Conservation (phyloP, 768 basidiomycete species). For the Auricularia sp. region DNA sequence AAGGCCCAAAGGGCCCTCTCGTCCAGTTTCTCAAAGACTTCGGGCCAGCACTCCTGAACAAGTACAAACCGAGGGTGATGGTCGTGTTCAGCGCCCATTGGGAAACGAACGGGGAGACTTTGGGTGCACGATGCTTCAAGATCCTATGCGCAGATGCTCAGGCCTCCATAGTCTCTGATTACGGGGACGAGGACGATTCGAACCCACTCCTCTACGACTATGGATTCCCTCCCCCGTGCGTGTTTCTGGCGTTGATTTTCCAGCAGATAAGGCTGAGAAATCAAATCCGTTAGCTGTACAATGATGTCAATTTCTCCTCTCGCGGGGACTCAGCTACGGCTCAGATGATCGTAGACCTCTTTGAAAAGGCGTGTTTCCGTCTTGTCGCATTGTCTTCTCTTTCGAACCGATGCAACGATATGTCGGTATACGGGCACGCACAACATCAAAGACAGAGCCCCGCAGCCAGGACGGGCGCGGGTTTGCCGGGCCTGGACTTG, state of each 20-base stretch:
- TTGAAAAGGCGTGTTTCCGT: constrained; percentile 34
- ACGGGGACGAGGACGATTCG: constrained; percentile 40
- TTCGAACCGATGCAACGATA: constrained; percentile 13
- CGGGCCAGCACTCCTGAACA: constrained; percentile 51
- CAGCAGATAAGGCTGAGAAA: neutral
- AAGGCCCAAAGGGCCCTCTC: constrained; percentile 46
- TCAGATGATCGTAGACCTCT: constrained; percentile 49
- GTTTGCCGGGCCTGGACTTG: constrained; percentile 53
- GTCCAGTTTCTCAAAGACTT: constrained; percentile 54
- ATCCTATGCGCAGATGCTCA: neutral
- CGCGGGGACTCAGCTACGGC: constrained; percentile 50
- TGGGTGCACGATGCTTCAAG: constrained; percentile 31
- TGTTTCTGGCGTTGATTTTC: neutral
- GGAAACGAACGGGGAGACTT: constrained; percentile 46
- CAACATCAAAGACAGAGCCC: constrained; percentile 37
- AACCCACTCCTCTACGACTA: constrained; percentile 72
- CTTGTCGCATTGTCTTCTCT: neutral
- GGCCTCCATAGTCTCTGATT: constrained; percentile 53
- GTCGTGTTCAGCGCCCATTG: constrained; percentile 79
- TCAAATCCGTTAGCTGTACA: constrained; percentile 32
- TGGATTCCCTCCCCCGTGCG: constrained; percentile 41
- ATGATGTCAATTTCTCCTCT: constrained; percentile 53
- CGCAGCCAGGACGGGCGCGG: constrained; percentile 61
- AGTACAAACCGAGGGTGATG: constrained; percentile 67
- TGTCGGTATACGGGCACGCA: constrained; percentile 46